Evolutionary conservation across 1,284 basidiomycete genomes (phyloP).

Genomic region (Pholiota adiposa): DNA sequence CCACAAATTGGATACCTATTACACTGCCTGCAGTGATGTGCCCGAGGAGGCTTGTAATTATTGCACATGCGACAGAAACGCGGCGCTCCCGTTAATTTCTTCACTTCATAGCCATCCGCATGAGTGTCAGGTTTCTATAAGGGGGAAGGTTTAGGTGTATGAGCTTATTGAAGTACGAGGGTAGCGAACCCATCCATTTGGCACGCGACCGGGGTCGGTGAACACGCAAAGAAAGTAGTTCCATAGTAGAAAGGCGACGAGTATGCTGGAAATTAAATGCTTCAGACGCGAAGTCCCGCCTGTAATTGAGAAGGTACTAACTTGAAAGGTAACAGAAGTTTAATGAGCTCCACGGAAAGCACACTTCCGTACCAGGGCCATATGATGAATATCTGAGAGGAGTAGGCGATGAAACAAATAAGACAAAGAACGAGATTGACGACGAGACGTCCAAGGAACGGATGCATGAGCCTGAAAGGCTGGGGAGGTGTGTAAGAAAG

Average conservation of each 20-base stretch:
- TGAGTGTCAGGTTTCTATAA: slow-evolving; percentile 75
- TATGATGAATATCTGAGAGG: slow-evolving; percentile 87
- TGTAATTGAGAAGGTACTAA: no score
- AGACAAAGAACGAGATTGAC: slow-evolving; percentile 76
- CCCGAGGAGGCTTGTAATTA: slow-evolving; percentile 72
- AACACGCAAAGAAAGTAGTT: slow-evolving; percentile 85
- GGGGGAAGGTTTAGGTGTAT: not conserved
- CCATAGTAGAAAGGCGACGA: slow-evolving; percentile 81
- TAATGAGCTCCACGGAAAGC: slow-evolving; percentile 72
- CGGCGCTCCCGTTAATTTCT: slow-evolving; percentile 79
- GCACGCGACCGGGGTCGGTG: slow-evolving; percentile 87
- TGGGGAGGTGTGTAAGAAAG: not conserved
- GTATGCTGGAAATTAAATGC: slow-evolving; percentile 56
- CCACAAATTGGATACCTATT: slow-evolving; percentile 55
- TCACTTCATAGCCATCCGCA: slow-evolving; percentile 82
- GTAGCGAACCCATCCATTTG: slow-evolving; percentile 73
- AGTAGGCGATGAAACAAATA: slow-evolving; percentile 89
- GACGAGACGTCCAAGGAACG: slow-evolving; percentile 60
- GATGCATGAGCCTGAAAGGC: slow-evolving; percentile 31
- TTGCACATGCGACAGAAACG: slow-evolving; percentile 85
- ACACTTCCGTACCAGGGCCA: slow-evolving; percentile 89
- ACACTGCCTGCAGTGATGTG: slow-evolving; percentile 91
- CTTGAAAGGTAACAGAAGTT: slow-evolving; percentile 89
- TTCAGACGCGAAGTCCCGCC: no score
- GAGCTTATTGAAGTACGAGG: slow-evolving; percentile 9